Evolutionary conservation across 805 yeast genomes (phyloP), one percentile per base, ranked within the genome.

Genomic region (Pichia nanzhaoensis): DNA sequence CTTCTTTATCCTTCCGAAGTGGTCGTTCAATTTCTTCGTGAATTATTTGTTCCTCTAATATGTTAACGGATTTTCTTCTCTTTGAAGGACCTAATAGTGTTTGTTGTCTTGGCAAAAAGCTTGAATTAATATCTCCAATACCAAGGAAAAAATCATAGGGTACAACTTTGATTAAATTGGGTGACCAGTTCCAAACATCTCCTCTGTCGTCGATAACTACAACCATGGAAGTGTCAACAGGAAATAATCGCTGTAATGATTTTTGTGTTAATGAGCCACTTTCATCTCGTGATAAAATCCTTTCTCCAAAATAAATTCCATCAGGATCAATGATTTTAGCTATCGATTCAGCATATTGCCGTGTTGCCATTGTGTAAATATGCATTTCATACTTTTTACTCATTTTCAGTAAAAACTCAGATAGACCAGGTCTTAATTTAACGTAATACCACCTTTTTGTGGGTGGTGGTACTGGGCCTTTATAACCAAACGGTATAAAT

Each of bases 141-240:
- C 98, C 98, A 32, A 90, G 95, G 57, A 93, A 93, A 56, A 93
- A 93, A 60, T 87, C 95, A 61, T 88, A 93, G 0, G 99, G 99
- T 2, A 89, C 84, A 5, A 91, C 98, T 64, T 91, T 87, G 47
- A 93, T 79, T 55, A 93, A 68, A 59, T 93, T 90, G 12, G 84
- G 80, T 53, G 88, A 85, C 99, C 99, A 93, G 58, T 85, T 86
- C 99, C 99, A 93, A 18, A 93, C 99, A 63, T 93, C 99, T 3
- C 97, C 99, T 60, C 99, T 76, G 63, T 93, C 99, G 63, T 93
- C 99, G 48, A 93, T 93, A 38, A 93, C 82, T 2, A 86, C 93
- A 28, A 93, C 99, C 95, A 93, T 84, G 16, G 95, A 83, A 20
- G 95, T 95, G 53, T 91, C 96, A 2, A 91, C 95, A 0, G 99